Evolutionary conservation across 139 green algal species (phyloP).

Genomic region (Eudorina sp.): DNA sequence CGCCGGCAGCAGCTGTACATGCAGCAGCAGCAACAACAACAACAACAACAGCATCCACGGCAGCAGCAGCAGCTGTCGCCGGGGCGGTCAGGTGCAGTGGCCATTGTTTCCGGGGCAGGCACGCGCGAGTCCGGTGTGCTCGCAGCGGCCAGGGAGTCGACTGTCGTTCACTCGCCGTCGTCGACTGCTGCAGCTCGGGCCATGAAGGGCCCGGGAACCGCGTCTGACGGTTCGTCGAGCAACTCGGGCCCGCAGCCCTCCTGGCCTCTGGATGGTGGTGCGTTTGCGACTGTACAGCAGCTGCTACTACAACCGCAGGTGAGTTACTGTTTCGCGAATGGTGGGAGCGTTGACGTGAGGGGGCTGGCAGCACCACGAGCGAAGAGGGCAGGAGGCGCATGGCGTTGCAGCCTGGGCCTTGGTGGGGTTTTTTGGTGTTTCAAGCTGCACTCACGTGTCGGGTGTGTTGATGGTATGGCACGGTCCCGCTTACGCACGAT

Average conservation of each 20-base stretch:
- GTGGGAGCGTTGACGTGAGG: too few species aligned
- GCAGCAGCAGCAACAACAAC: constrained; percentile 30
- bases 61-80: not conserved
- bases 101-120: not conserved
- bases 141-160: too few species aligned
- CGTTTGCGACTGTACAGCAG: not conserved
- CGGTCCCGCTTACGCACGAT: too few species aligned
- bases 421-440: too few species aligned
- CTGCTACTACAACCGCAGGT: not conserved
- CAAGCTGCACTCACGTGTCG: too few species aligned
- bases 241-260: not conserved
- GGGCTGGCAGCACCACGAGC: too few species aligned
- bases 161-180: not conserved
- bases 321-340: too few species aligned
- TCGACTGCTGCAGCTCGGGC: not conserved
- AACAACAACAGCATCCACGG: not conserved
- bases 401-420: too few species aligned
- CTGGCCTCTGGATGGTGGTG: not conserved
- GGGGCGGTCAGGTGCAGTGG: not conserved
- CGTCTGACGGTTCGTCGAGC: not conserved
- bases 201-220: not conserved
- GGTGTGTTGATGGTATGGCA: too few species aligned
- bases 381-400: too few species aligned
- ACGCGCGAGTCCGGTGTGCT: not conserved
- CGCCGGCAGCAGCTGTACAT: constrained; percentile 1